phyloP scores from a whole-genome alignment of 257 asterid species.

The Scutellaria galericulata region DNA sequence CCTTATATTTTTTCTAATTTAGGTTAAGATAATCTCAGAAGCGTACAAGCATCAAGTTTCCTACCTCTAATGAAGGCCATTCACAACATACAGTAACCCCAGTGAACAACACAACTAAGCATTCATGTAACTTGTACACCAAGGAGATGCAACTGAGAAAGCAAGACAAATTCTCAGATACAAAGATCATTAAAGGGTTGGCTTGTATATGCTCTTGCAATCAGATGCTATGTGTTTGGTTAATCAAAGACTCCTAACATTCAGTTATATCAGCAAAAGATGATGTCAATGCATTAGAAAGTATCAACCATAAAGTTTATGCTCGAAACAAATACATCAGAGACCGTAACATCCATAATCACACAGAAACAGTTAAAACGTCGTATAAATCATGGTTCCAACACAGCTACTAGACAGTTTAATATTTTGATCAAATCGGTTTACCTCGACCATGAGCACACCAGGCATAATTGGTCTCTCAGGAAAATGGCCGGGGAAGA shows the following conservation, averaged over 20 bases:
- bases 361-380: not conserved
- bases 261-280: not conserved
- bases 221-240: not conserved
- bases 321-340: not conserved
- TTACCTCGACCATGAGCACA: conserved; percentile 94
- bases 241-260: not conserved
- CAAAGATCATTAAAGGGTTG: not conserved
- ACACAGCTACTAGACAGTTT: not conserved
- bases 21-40: not conserved
- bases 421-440: not conserved
- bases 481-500: conserved; percentile 93
- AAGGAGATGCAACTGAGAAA: not conserved
- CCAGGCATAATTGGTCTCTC: conserved; percentile 98
- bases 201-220: conserved; percentile 3
- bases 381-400: not conserved
- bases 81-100: not conserved
- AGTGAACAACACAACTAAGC: not conserved
- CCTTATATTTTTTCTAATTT: not conserved
- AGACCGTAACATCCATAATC: conserved; percentile 3
- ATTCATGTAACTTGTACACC: not conserved
- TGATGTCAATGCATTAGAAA: not conserved
- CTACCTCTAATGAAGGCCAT: conserved; percentile 7
- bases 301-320: not conserved
- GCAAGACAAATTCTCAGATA: not conserved
- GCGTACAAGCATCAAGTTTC: not conserved